Percentiles rank a stretch among this genome's conserved stretches.
phyloP scores from a whole-genome alignment of 306 rosid species.

The Cyamopsis tetragonoloba region DNA sequence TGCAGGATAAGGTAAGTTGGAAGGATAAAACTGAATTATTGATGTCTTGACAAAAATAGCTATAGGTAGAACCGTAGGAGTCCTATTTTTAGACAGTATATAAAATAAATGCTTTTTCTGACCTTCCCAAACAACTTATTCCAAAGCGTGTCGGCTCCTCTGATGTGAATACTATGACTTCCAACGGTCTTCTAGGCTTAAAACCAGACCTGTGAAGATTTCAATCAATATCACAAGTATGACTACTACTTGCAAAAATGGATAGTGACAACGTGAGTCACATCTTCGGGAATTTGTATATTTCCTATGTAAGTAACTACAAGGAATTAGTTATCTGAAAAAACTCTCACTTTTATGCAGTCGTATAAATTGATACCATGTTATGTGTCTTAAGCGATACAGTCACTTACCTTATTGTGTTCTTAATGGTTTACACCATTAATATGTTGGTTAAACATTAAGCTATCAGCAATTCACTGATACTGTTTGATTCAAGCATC shows the following conservation, averaged over 20 bases:
- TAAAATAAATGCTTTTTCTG: slow-evolving; percentile 3
- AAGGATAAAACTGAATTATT: background rate
- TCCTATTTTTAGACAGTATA: background rate
- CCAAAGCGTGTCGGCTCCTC: slow-evolving; percentile 98
- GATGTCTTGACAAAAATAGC: background rate
- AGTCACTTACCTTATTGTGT: background rate
- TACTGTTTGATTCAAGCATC: background rate
- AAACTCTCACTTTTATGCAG: background rate
- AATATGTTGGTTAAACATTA: background rate
- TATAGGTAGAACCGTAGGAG: slow-evolving; percentile 16
- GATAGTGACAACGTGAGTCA: background rate
- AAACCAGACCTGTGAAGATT: slow-evolving; percentile 68
- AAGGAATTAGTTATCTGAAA: background rate
- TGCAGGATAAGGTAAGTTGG: background rate
- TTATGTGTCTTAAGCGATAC: background rate
- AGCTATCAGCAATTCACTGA: background rate
- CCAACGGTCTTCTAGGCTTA: slow-evolving; percentile 75
- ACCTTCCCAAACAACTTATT: slow-evolving; percentile 96
- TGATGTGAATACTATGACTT: slow-evolving; percentile 83
- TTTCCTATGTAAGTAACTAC: background rate
- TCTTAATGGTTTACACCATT: background rate
- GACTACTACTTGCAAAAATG: background rate
- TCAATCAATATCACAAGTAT: slow-evolving; percentile 18
- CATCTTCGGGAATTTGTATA: slow-evolving; percentile 10
- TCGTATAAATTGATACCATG: background rate